phyloP scores from a whole-genome alignment of 176 grass and related monocot genomes.

The Triticum monococcum region DNA sequence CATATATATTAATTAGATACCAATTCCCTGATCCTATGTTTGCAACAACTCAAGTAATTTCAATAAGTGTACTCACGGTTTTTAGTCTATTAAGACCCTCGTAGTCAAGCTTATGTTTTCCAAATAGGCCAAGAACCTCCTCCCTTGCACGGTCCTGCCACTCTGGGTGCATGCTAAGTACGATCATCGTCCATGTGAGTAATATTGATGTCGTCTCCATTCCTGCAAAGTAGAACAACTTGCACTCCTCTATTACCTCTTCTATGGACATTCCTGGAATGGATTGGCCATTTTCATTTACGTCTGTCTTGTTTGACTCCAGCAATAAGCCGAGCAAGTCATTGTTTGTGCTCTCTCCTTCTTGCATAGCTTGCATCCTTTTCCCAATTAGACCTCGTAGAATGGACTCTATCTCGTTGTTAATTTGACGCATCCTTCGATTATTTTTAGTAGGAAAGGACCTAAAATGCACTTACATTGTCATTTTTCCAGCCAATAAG shows the following conservation, averaged over 20 bases:
- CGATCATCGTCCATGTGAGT: background rate
- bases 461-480: background rate
- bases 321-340: background rate
- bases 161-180: background rate
- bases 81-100: background rate
- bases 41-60: background rate
- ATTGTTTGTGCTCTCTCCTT: background rate
- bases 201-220: constrained; percentile 1
- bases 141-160: background rate
- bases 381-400: background rate
- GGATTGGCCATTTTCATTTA: background rate
- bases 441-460: background rate
- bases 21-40: background rate
- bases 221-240: background rate
- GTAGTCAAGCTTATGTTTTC: background rate
- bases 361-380: background rate
- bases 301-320: background rate
- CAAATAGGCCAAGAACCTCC: background rate
- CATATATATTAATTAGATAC: background rate
- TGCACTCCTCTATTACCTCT: background rate
- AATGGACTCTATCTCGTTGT: background rate
- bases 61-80: background rate
- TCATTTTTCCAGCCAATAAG: background rate
- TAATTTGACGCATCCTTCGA: background rate
- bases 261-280: background rate